Evolutionary conservation across 495 filamentous ascomycete species (phyloP), one percentile per base, ranked within the genome.

Genomic region (Terfezia boudieri): DNA sequence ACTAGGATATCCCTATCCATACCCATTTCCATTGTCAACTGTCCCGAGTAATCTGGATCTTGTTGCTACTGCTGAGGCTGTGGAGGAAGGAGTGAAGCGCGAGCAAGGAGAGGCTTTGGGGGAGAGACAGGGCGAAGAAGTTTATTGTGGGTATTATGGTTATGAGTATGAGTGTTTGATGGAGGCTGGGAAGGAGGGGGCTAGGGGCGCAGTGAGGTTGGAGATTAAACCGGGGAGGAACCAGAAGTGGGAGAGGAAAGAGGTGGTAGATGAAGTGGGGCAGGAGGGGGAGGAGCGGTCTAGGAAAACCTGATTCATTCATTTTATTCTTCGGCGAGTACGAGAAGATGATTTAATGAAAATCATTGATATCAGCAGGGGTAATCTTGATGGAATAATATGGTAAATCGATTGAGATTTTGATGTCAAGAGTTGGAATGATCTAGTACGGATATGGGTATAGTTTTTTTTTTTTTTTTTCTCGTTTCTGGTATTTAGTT

Each of bases 1-100:
- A 16, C 54, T 61, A 37, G 60, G 60, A 41, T 61, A 61, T 51
- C 60, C 60, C 17, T 61, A 61, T 12, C 60, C 59, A 41, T 61
- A 62, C 41, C 60, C 60, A 46, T 46, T 46, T 20, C 41, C 41
- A 8, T 20, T 46, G 14, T 14, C 41, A 14, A 46, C 14, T 20
- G 41, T 46, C 41, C 41, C 41, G 4, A 46, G 41, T 20, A 8
- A 46, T 20, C 41, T 8, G 8, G 41, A 46, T 46, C 41, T 46
- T 14, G 41, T 46, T 46, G 12, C 41, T 14, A 46, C 41, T 20
- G 41, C 41, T 20, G 17, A 20, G 2, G 41, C 14, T 20, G 41
- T 8, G 4, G 41, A 46, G 4, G 41, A 32, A 0, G 2, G 26
- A 32, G 26, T 32, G 26, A 32, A 32, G 26, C 1, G 26, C 4